Evolutionary conservation across 768 basidiomycete genomes (phyloP).

Genomic region (Auriscalpium orientale): DNA sequence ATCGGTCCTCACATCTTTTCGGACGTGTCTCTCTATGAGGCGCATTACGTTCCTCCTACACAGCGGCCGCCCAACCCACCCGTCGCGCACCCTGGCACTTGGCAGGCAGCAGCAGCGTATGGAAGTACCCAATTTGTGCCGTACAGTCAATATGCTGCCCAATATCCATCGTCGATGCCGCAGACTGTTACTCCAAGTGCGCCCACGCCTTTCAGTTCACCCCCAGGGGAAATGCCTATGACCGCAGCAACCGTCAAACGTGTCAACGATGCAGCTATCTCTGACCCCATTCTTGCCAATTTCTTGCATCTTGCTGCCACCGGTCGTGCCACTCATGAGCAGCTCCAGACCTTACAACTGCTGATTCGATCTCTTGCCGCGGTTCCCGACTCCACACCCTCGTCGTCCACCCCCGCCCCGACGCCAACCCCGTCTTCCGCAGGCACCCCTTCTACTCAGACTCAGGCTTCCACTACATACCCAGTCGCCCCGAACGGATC

Average conservation of each 20-base stretch:
- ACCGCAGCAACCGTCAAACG: slow-evolving; percentile 52
- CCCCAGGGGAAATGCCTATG: slow-evolving; percentile 39
- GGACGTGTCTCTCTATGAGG: slow-evolving; percentile 66
- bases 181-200: slow-evolving; percentile 1
- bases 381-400: slow-evolving; percentile 8
- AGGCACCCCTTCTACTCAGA: slow-evolving; percentile 1
- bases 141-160: background rate
- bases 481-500: background rate
- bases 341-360: slow-evolving; percentile 61
- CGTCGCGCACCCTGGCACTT: slow-evolving; percentile 17
- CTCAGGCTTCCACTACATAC: background rate
- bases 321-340: slow-evolving; percentile 52
- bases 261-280: slow-evolving; percentile 58
- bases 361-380: slow-evolving; percentile 62
- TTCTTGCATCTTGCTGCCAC: slow-evolving; percentile 58
- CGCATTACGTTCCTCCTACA: slow-evolving; percentile 47
- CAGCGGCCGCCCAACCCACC: slow-evolving; percentile 17
- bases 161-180: background rate
- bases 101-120: slow-evolving; percentile 7
- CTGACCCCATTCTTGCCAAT: slow-evolving; percentile 61
- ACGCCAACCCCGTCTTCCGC: slow-evolving; percentile 1
- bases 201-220: slow-evolving; percentile 37
- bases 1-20: slow-evolving; percentile 71
- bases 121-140: background rate
- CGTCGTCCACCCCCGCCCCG: background rate